phyloP scores from a whole-genome alignment of 441 rosid genomes.

The Euphorbia schlechtendalii region DNA sequence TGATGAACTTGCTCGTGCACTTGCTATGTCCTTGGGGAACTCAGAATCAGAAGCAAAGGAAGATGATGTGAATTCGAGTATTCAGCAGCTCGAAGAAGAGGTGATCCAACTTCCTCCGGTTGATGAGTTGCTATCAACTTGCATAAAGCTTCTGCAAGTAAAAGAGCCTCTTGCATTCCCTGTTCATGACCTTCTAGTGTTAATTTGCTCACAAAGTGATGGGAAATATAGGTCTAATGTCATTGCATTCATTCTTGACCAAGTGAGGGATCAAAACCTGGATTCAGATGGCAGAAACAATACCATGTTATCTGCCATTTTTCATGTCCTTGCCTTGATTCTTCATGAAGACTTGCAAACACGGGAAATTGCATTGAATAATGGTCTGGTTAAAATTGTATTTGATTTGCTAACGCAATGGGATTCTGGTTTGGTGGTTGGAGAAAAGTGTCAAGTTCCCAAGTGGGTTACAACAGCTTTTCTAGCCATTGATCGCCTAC shows the following conservation, averaged over 20 bases:
- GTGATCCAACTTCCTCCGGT: conserved; percentile 77
- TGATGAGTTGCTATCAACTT: conserved; percentile 81
- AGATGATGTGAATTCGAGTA: conserved; percentile 41
- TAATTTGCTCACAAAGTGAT: conserved; percentile 83
- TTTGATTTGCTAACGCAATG: conserved; percentile 70
- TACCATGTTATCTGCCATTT: conserved; percentile 55
- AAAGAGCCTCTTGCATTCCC: conserved; percentile 91
- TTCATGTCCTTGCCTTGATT: conserved; percentile 92
- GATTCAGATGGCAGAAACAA: conserved; percentile 46
- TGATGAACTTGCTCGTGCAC: conserved; percentile 99
- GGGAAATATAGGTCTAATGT: conserved; percentile 82
- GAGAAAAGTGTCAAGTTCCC: conserved; percentile 54
- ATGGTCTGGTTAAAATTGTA: conserved; percentile 68
- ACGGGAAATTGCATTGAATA: conserved; percentile 70
- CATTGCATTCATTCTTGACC: conserved; percentile 68
- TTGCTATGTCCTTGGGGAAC: conserved; percentile 94
- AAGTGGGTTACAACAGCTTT: conserved; percentile 98
- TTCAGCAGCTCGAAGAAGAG: conserved; percentile 64
- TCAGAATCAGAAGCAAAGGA: conserved; percentile 77
- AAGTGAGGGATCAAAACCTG: conserved; percentile 55
- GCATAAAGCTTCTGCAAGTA: conserved; percentile 83
- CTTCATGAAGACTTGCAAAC: conserved; percentile 82
- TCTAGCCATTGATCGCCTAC: conserved; percentile 87
- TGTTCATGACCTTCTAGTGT: conserved; percentile 78
- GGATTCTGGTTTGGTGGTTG: conserved; percentile 50